Evolutionary conservation across 805 yeast genomes (phyloP).

Genomic region (Yamadazyma sp.): DNA sequence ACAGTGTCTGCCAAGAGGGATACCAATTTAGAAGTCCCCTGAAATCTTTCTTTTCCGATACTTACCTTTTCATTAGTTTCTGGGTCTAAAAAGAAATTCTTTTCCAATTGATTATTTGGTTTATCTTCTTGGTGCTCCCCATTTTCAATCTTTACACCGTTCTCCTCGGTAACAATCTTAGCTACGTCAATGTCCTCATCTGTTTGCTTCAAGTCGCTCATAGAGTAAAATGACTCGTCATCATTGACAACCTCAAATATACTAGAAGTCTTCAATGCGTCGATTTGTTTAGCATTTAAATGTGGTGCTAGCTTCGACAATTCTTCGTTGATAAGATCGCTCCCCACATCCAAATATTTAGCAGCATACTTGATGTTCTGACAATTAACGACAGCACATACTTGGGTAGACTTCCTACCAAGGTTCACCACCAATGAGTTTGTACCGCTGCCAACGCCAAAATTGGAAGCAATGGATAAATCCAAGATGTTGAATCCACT

Average conservation of each 20-base stretch:
- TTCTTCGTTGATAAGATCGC: constrained; percentile 56
- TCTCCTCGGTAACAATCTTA: constrained; percentile 69
- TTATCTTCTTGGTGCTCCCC: constrained; percentile 25
- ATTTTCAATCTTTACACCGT: constrained; percentile 20
- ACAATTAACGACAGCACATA: constrained; percentile 77
- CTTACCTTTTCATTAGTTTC: constrained; percentile 51
- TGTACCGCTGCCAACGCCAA: constrained; percentile 66
- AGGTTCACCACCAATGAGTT: constrained; percentile 78
- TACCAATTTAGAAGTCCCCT: constrained; percentile 68
- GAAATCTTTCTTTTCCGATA: constrained; percentile 89
- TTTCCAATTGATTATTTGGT: constrained; percentile 69
- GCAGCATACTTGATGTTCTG: constrained; percentile 59
- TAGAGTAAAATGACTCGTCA: constrained; percentile 65
- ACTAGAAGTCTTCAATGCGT: constrained; percentile 66
- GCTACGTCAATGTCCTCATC: constrained; percentile 82
- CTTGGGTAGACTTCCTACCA: constrained; percentile 72
- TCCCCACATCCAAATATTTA: constrained; percentile 56
- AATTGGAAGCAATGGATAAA: constrained; percentile 64
- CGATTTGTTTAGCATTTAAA: constrained; percentile 59
- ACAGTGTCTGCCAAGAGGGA: constrained; percentile 53
- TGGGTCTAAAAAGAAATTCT: constrained; percentile 67
- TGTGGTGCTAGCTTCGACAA: constrained; percentile 58
- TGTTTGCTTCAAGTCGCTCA: constrained; percentile 44
- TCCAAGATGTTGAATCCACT: constrained; percentile 74
- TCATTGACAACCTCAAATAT: constrained; percentile 79